Base-by-base conservation (phyloP, 257 asterid genomes). In the Petunia secreta region DNA sequence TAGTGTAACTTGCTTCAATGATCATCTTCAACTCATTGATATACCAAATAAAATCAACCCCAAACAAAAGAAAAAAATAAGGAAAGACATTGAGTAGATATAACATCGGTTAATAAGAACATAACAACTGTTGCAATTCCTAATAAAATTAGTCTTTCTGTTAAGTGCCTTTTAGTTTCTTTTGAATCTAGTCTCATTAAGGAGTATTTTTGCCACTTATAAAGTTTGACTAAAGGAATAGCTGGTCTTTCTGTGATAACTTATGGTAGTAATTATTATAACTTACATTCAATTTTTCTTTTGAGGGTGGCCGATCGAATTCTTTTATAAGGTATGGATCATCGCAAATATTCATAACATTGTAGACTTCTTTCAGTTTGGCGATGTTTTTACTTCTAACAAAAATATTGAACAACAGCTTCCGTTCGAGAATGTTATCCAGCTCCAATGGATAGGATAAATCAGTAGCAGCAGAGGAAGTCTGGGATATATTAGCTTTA, bases 211-310 rank as follows among this genome's bases (percentile, higher is more conserved):
- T 40, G 74, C 37, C 37, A 66, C 53, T 14, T 66, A 15, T 65
- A 14, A 66, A 66, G 41, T 66, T 66, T 1, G 54, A 8, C 53
- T 66, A 66, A 66, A 41, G 25, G 75, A 66, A 66, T 66, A 66
- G 53, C 54, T 15, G 54, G 75, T 66, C 25, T 25, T 25, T 25
- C 25, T 25, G 25, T 25, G 25, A 25, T 25, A 25, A 25, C 25
- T 25, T 25, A 25, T 25, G 25, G 25, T 25, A 25, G 25, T 25
- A 25, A 25, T 25, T 25, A 25, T 25, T 25, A 25, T 25, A 25
- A 25, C 25, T 25, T 25, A 25, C 25, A 25, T 25, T 25, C 25
- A 25, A 25, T 25, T 25, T 25, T 25, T 25, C 25, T 25, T 25
- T 25, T 25, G 25, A 25, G 25, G 25, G 25, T 25, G 25, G 25